Base-by-base conservation (phyloP, 2,329 filamentous ascomycete species). In the Paracoccidioides brasiliensis region DNA sequence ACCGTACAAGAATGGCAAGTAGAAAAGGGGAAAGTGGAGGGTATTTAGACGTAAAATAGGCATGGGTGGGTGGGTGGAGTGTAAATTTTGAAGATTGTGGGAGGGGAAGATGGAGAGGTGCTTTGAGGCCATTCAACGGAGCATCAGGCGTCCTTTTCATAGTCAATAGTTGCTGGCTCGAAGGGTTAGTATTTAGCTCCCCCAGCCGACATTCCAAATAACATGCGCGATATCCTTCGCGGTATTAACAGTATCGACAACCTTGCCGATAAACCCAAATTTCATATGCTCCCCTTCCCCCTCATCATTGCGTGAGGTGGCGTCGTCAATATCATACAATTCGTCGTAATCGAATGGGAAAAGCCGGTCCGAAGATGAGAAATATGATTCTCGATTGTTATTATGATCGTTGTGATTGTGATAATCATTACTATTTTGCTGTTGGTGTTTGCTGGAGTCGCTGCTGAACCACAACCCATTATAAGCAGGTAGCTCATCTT, bases 391-490 rank as follows among this genome's bases (percentile, higher is more conserved):
- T 9, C 40, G 14, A 10, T 38, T 37, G 37, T 49, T 37, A 42
- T 41, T 35, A 53, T 44, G n/a, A 46, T 30, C 33, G 33, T 5
- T 32, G 33, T 48, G 32, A 30, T 14, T 30, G 5, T 30, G 28
- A 48, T 15, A n/a, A 49, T 50, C 15, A 10, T 57, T 9, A 22
- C 52, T 43, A 22, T 35, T 37, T 15, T 14, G 14, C 40, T 33
- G 37, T 40, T 44, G 49, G 4, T 14, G 46, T 52, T 50, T 49
- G 50, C n/a, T 35, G 5, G 41, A 38, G 28, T 86, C 54, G 5
- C 35, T 53, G 5, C 35, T 12, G 41, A 53, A 55, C 54, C 54
- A 53, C 9, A 33, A 44, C 22, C 41, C 37, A 28, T 35, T 52
- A 12, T 38, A 50, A 6, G 44, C 41, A 4, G 22, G 33, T n/a